A percentile compares a stretch with the other conserved stretches of the same genome.
These are phyloP conservation scores for Microsporum audouinii DNA, from an alignment of 2,329 filamentous ascomycete species.

Conservation along the genomic window DNA sequence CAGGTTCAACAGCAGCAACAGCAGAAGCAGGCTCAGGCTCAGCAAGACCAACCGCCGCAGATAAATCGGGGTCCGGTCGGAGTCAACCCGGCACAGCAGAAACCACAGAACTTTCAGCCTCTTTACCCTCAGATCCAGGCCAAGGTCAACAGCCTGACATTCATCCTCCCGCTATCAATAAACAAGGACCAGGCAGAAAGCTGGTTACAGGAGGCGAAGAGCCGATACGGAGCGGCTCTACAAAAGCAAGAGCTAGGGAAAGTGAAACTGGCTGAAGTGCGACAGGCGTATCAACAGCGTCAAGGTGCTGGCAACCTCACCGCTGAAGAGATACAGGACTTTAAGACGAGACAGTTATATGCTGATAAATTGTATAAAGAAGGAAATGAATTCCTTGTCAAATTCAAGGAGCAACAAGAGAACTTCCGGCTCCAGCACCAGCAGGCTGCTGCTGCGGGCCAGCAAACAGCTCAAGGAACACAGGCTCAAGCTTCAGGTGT, in stretches of 20 bases:
- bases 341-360: constrained; percentile 31
- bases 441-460: constrained; percentile 18
- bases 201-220: constrained; percentile 38
- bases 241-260: constrained; percentile 40
- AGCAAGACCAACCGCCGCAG: constrained; percentile 8
- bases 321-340: constrained; percentile 34
- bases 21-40: constrained; percentile 14
- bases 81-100: constrained; percentile 19
- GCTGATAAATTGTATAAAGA: constrained; percentile 34
- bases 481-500: constrained; percentile 2
- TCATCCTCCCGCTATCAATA: constrained; percentile 37
- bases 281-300: constrained; percentile 29
- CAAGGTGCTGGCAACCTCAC: constrained; percentile 30
- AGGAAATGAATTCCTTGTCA: constrained; percentile 36
- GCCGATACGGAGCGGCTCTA: constrained; percentile 38
- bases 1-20: constrained; percentile 23
- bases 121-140: constrained; percentile 37
- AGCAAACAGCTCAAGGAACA: not conserved
- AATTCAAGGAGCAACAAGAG: constrained; percentile 40
- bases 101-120: constrained; percentile 31
- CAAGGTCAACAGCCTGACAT: constrained; percentile 35
- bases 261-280: constrained; percentile 33
- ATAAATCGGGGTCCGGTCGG: not conserved
- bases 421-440: constrained; percentile 31
- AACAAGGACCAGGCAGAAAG: constrained; percentile 32